Base-by-base conservation (phyloP, 495 filamentous ascomycete genomes). In the Ramalina intermedia region DNA sequence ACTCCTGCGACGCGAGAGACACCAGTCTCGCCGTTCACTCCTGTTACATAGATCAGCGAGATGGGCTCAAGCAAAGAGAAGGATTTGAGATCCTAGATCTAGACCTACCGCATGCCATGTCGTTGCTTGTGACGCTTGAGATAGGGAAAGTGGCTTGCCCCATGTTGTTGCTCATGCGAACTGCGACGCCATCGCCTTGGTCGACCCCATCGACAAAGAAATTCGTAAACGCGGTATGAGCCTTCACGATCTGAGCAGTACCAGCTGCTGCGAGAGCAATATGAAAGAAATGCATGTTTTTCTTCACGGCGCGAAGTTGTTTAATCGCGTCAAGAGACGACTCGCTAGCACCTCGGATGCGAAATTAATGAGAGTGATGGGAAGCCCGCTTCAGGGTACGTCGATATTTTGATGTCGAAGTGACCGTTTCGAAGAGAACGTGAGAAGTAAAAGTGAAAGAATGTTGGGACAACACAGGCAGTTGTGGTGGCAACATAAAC, bases 101-200 rank as follows among this genome's bases (percentile, higher is more conserved):
- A n/a, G n/a, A n/a, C 73, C 37, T 65, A 82, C 81, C 83, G 55
- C 84, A 89, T 27, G 79, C 81, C 75, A 89, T 81, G 39, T 82
- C 76, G 17, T 69, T 58, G 51, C 74, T 75, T 23, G 56, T 50
- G 26, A 84, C 44, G 42, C 43, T 43, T 14, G 37, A 16, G 17
- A 85, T 60, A 4, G 83, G 84, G 29, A 55, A 57, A 6, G 71
- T 83, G 41, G 68, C 66, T 6, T 65, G 64, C 1, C 52, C 57
- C 3, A 65, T 58, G 47, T 73, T 64, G 44, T 65, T 71, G 43
- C 71, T 70, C 72, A 82, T 80, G n/a, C 82, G 75, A 24, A 88
- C 68, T 56, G 81, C 85, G 40, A 71, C 76, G 1, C 77, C 84
- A 57, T 78, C 72, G 41, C 85, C 85, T 56, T 85, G 76, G 54